Conservation (phyloP, 192 early-diverging fungal genomes). For the Blastocladiella britannica region DNA sequence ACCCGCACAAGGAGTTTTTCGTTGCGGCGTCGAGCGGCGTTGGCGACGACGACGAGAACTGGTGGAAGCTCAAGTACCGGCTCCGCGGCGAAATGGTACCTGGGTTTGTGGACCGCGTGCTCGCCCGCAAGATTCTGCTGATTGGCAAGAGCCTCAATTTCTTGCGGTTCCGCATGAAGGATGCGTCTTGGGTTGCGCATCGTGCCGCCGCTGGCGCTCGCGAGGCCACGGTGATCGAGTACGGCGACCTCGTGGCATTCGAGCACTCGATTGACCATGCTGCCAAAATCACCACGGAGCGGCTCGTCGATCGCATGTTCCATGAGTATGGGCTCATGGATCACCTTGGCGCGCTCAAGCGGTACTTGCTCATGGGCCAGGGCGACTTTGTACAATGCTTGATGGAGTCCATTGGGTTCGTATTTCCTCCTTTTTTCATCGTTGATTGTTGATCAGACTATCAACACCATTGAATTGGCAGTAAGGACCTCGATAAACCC, state of each 20-base stretch:
- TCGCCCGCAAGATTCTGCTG: constrained; percentile 73
- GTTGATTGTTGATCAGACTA: not conserved
- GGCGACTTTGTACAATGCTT: constrained; percentile 86
- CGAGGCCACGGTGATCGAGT: constrained; percentile 24
- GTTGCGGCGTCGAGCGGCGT: constrained; percentile 32
- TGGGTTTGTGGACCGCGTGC: constrained; percentile 42
- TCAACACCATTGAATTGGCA: not conserved
- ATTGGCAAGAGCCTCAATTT: constrained; percentile 81
- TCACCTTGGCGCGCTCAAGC: constrained; percentile 65
- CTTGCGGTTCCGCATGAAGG: constrained; percentile 39
- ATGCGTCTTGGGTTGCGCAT: constrained; percentile 27
- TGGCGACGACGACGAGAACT: constrained; percentile 29
- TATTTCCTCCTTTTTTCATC: not conserved
- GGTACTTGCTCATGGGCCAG: constrained; percentile 76
- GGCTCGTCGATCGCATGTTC: constrained; percentile 60
- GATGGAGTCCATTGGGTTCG: constrained; percentile 61
- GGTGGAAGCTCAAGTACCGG: constrained; percentile 65
- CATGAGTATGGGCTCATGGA: constrained; percentile 61
- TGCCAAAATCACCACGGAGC: constrained; percentile 45
- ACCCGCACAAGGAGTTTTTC: constrained; percentile 86
- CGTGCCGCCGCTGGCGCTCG: not conserved
- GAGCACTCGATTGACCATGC: constrained; percentile 52
- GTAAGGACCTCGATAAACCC: constrained; percentile 34
- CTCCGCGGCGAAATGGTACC: constrained; percentile 70
- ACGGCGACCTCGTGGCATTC: constrained; percentile 43